phyloP scores from a whole-genome alignment of 2,329 filamentous ascomycete species.

The Xylariomycetidae sp. region DNA sequence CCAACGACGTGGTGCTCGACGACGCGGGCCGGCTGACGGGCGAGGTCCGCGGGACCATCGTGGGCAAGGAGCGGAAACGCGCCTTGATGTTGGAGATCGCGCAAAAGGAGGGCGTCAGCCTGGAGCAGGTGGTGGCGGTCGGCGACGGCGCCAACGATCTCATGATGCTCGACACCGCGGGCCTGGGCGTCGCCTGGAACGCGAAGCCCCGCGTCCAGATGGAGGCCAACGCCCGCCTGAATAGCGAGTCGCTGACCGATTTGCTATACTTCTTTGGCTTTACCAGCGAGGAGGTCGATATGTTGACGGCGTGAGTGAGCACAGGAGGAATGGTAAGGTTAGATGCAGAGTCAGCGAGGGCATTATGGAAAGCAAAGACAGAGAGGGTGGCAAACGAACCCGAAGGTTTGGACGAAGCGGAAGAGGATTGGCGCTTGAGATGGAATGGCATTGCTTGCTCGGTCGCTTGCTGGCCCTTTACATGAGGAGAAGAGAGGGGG shows the following conservation, averaged over 20 bases:
- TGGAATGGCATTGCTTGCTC: too few species aligned
- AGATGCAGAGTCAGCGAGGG: too few species aligned
- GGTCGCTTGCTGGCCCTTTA: too few species aligned
- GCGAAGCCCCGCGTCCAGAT: slow-evolving; percentile 78
- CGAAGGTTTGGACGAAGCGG: too few species aligned
- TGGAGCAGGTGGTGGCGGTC: slow-evolving; percentile 65
- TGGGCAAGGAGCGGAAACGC: slow-evolving; percentile 70
- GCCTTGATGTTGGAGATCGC: slow-evolving; percentile 68
- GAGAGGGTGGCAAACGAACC: too few species aligned
- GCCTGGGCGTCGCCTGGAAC: slow-evolving; percentile 75
- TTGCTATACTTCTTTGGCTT: slow-evolving; percentile 71
- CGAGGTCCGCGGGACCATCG: slow-evolving; percentile 64
- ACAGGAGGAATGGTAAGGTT: too few species aligned
- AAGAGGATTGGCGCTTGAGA: too few species aligned
- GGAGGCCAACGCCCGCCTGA: slow-evolving; percentile 66
- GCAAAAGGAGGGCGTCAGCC: slow-evolving; percentile 55
- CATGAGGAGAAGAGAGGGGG: too few species aligned
- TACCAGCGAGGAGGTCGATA: slow-evolving; percentile 55
- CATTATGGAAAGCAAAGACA: too few species aligned
- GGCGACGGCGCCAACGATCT: slow-evolving; percentile 82
- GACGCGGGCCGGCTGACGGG: slow-evolving; percentile 59
- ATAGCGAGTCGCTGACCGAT: slow-evolving; percentile 64
- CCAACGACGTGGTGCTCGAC: slow-evolving; percentile 73
- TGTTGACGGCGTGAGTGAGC: slow-evolving; percentile 36
- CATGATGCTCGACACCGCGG: slow-evolving; percentile 70